A percentile compares a stretch with the other conserved stretches of the same genome.
phyloP scores from a whole-genome alignment of 768 basidiomycete genomes.

The Boletus bicolor region DNA sequence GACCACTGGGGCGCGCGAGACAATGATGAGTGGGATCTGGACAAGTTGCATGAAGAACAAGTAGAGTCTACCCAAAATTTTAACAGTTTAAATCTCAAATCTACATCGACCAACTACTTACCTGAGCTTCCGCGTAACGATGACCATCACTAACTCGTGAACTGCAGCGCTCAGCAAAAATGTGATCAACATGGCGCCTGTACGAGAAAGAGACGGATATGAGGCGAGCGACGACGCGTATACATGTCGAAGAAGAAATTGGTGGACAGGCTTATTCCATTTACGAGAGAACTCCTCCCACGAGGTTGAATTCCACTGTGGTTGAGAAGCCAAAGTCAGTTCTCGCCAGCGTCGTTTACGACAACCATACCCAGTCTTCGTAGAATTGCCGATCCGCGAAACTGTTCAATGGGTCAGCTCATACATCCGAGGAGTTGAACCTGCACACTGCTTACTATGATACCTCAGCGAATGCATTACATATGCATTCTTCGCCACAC shows the following conservation, averaged over 20 bases:
- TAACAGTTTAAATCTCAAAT: background rate
- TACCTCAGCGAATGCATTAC: conserved; percentile 92
- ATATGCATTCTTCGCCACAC: conserved; percentile 75
- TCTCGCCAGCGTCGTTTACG: background rate
- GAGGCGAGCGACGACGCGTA: conserved; percentile 85
- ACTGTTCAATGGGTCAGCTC: conserved; percentile 36
- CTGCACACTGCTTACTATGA: conserved; percentile 58
- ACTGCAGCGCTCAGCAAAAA: conserved; percentile 87
- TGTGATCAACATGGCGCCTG: conserved; percentile 86
- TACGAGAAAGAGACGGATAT: conserved; percentile 64
- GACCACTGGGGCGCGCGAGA: conserved; percentile 74
- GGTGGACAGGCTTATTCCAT: conserved; percentile 97
- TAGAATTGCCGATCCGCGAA: conserved; percentile 99
- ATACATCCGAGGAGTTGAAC: background rate
- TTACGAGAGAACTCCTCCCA: conserved; percentile 98
- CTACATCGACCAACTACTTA: conserved; percentile 30
- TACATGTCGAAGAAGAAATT: conserved; percentile 92
- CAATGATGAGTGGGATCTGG: conserved; percentile 87
- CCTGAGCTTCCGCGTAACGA: conserved; percentile 92
- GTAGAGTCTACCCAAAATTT: conserved; percentile 58
- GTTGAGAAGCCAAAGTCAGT: background rate
- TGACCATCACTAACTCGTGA: conserved; percentile 95
- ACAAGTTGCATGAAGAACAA: conserved; percentile 81
- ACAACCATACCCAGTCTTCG: conserved; percentile 76
- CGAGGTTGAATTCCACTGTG: conserved; percentile 93